Base-by-base conservation (phyloP, 345 rosid species). In the Acer saccharum region DNA sequence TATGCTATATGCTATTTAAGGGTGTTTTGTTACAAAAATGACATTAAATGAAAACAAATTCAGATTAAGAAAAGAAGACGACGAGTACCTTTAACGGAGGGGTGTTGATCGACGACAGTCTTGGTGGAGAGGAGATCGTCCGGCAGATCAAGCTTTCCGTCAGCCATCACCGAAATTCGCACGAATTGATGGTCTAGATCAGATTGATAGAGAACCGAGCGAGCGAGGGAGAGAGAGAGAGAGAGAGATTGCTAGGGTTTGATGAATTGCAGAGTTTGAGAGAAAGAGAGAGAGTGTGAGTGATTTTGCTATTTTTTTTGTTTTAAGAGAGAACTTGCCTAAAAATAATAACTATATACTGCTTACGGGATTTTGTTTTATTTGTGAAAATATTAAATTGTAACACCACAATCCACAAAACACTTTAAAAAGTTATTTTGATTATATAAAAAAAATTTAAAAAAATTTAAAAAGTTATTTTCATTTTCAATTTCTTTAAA, bases 111-210 rank as follows among this genome's bases (percentile, higher is more conserved):
- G 62, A 81, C 82, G 62, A 79, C 46, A 10, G 70, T 72, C 64
- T 83, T 83, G 60, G 79, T 58, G 76, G 79, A 71, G 77, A 77
- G 79, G 79, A 83, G 77, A 77, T 80, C 81, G 65, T 78, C 86
- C 29, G 80, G 84, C 70, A 84, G 82, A 81, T 84, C 82, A 73
- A 84, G 70, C 84, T 84, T 84, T 72, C 78, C 61, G 39, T 68
- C 76, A 14, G 82, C 84, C 77, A 74, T 74, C 70, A 50, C 62
- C n/a, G 32, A 48, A 63, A 74, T 11, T 48, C 32, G 29, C 46
- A 27, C n/a, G 13, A 50, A 74, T 27, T 23, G 65, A 27, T 60
- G 57, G 23, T 46, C 20, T 39, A 27, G 27, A 21, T 61, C 65
- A 61, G 21, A 29, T 48, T 52, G 35, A 43, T 11, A 18, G 14